Conservation (phyloP, 2,329 filamentous ascomycete genomes). For the Penicillium sp. region DNA sequence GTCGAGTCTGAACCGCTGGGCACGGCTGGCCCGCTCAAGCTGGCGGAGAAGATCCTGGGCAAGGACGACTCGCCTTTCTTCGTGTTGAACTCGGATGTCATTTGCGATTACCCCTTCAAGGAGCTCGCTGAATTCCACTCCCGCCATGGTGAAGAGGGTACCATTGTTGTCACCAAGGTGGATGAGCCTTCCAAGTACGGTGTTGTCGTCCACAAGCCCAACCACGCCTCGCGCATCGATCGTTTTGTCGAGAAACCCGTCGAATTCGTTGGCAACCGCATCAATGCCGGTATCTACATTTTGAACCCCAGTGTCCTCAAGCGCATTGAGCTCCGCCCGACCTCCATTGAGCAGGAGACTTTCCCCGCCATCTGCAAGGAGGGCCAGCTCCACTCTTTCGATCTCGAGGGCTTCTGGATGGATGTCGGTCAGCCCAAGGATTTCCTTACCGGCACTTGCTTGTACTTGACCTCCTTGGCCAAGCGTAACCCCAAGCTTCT, state of each 20-base stretch:
- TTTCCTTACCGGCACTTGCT: constrained; percentile 91
- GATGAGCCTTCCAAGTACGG: constrained; percentile 99
- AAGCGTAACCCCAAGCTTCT: constrained; percentile 89
- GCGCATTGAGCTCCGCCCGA: constrained; percentile 93
- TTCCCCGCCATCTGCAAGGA: constrained; percentile 93
- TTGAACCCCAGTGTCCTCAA: constrained; percentile 87
- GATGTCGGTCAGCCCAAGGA: constrained; percentile 98
- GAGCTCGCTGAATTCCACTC: constrained; percentile 90
- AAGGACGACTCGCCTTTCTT: constrained; percentile 97
- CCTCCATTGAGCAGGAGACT: constrained; percentile 97
- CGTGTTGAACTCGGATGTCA: constrained; percentile 96
- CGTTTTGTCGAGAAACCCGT: constrained; percentile 99
- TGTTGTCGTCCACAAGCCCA: constrained; percentile 95
- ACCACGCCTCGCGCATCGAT: constrained; percentile 87
- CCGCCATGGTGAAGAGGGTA: constrained; percentile 88
- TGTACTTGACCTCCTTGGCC: constrained; percentile 88
- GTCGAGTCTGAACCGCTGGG: constrained; percentile 94
- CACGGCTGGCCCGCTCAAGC: constrained; percentile 91
- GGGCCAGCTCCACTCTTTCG: constrained; percentile 89
- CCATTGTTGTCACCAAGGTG: constrained; percentile 97
- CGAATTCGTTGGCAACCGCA: constrained; percentile 97
- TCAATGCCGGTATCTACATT: constrained; percentile 98
- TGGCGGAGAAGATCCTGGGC: constrained; percentile 85
- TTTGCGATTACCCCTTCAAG: constrained; percentile 95
- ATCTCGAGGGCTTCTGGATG: constrained; percentile 99